Evolutionary conservation across 1,139 yeast species (phyloP), one percentile per base, ranked within the genome.

Genomic region (Diutina ranongensis): DNA sequence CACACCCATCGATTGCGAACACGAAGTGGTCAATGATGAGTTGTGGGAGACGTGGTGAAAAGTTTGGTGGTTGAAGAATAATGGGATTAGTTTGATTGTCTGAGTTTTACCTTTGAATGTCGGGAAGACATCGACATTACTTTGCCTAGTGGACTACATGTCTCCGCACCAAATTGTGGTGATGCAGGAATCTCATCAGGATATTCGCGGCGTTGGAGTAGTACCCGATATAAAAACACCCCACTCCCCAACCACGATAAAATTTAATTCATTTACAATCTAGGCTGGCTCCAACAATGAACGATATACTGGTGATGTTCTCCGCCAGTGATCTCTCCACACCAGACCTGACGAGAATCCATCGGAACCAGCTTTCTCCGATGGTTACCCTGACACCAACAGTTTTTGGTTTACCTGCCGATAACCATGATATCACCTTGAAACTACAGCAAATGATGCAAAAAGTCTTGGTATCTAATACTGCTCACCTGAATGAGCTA

Each of bases 341-440:
- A 12, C 42, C 42, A 8, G 40, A 35, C 40, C 22, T 15, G 18
- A 21, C 40, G 3, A 21, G 38, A n/a, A 15, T 20, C 18, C 22
- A 19, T 19, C 40, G 20, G 27, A 15, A 16, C n/a, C n/a, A 13
- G 9, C 40, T 36, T n/a, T 15, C 42, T 15, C 20, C 21, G n/a
- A 25, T 38, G 32, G 42, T 38, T 5, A 25, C 42, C 15, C 42
- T 38, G 42, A 38, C 42, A 4, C 42, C 42, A 16, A 22, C 22
- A 9, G 21, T 20, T 7, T 38, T 38, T 25, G 42, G 42, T 10
- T 16, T 20, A 15, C 28, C 20, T n/a, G 25, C 27, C 15, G 40
- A 36, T 25, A 22, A 22, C 32, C 42, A 22, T n/a, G 42, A 38
- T 10, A 8, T 38, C 5, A 12, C 16, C 31, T 10, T 25, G 3